Conservation (phyloP, 306 rosid genomes). For the Cucurbita maxima region DNA sequence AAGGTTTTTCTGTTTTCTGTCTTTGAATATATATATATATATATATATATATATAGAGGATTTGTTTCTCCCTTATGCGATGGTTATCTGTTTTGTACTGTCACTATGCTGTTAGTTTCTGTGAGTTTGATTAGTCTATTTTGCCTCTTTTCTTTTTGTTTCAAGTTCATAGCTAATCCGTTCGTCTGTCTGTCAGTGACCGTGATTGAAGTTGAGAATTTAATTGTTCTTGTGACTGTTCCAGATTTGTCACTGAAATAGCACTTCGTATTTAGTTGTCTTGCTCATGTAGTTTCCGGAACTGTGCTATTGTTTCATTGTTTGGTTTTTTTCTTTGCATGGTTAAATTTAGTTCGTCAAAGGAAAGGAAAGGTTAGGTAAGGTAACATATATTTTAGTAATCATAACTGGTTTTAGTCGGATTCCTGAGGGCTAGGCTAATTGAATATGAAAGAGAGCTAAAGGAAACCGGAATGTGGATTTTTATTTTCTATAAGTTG, state of each 20-base stretch:
- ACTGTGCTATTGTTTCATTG: neutral
- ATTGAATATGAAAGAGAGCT: neutral
- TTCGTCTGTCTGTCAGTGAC: neutral
- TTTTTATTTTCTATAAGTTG: neutral
- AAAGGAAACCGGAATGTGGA: neutral
- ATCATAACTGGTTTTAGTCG: neutral
- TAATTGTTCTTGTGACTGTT: neutral
- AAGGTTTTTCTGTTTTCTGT: neutral
- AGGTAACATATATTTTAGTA: neutral
- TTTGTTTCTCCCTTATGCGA: too few species aligned
- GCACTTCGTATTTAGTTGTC: neutral
- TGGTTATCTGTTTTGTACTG: too few species aligned
- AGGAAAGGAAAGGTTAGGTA: neutral
- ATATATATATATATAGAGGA: too few species aligned
- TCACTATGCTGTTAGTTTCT: too few species aligned
- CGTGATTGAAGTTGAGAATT: neutral
- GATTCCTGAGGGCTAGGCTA: neutral
- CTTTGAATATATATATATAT: too few species aligned
- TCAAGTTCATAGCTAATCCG: neutral
- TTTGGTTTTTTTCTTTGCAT: neutral
- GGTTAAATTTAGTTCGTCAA: neutral
- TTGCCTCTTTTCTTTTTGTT: too few species aligned
- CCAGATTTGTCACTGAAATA: neutral
- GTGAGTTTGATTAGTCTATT: too few species aligned
- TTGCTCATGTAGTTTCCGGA: neutral